Evolutionary conservation across 2,329 filamentous ascomycete genomes (phyloP).

Genomic region (Stachybotrys chlorohalonatus): DNA sequence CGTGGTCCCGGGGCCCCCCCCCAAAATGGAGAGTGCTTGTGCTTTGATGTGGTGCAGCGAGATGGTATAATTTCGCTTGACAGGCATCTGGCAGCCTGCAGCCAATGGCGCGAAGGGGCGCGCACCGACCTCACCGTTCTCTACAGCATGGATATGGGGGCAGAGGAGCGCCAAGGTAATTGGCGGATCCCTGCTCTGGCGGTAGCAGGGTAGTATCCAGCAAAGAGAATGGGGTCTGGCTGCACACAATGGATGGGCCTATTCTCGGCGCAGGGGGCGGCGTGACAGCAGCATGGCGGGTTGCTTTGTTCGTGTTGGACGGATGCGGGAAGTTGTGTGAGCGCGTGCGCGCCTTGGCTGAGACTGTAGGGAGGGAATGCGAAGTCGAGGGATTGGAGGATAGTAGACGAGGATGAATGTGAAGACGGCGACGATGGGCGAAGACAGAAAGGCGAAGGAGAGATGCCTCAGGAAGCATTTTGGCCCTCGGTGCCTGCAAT

Average conservation of each 20-base stretch:
- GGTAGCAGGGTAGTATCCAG: not conserved
- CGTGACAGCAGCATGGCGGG: not conserved
- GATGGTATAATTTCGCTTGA: conserved; percentile 21
- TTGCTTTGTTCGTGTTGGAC: not conserved
- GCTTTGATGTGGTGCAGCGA: conserved; percentile 6
- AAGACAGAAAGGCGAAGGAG: not conserved
- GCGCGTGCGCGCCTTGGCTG: not conserved
- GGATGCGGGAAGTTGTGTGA: not conserved
- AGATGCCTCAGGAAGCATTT: no score
- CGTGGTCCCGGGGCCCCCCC: conserved; percentile 1
- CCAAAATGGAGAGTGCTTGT: conserved; percentile 4
- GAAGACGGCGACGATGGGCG: not conserved
- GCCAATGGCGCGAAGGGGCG: not conserved
- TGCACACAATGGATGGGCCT: not conserved
- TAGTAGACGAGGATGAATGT: not conserved
- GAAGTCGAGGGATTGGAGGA: not conserved
- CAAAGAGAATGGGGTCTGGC: not conserved
- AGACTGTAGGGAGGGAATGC: not conserved
- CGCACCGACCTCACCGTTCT: not conserved
- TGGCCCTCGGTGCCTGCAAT: no score
- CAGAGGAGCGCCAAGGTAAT: not conserved
- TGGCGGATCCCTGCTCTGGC: not conserved
- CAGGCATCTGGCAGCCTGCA: conserved; percentile 8
- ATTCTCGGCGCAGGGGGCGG: not conserved
- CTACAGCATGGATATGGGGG: not conserved